Conservation (phyloP, 257 asterid genomes). For the Galeopsis tetrahit region DNA sequence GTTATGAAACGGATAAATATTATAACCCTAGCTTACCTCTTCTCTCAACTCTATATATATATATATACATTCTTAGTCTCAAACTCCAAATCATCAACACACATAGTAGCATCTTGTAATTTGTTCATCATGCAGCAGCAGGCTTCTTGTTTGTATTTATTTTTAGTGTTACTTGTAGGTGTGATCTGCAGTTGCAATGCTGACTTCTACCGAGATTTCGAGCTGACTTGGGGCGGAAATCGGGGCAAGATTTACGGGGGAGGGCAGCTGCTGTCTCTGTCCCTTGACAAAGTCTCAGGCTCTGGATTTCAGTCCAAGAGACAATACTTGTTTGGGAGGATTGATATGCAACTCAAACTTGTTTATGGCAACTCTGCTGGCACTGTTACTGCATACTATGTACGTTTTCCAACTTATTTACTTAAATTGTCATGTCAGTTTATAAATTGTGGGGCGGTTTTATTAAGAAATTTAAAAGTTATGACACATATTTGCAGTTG, state of each 20-base stretch:
- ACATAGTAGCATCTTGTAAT: too few relatives aligned
- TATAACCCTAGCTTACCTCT: neutral
- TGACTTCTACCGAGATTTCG: conserved; percentile 53
- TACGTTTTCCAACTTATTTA: conserved; percentile 15
- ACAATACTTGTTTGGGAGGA: conserved; percentile 62
- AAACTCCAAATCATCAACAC: conserved; percentile 36
- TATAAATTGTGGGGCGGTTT: too few relatives aligned
- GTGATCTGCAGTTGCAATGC: conserved; percentile 35
- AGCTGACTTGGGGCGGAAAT: conserved; percentile 56
- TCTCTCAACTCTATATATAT: conserved; percentile 25
- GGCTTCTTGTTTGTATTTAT: conserved; percentile 34
- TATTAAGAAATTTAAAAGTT: too few relatives aligned
- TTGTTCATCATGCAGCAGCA: too few relatives aligned
- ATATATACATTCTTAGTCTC: conserved; percentile 4
- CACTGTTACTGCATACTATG: conserved; percentile 72
- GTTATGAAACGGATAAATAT: too few relatives aligned
- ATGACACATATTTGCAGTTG: conserved; percentile 44
- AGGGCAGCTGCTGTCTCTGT: conserved; percentile 61
- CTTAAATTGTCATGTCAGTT: too few relatives aligned
- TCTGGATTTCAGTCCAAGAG: conserved; percentile 67
- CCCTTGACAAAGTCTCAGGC: conserved; percentile 61
- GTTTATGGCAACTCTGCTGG: conserved; percentile 76
- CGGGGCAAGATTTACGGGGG: conserved; percentile 54
- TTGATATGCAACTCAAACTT: conserved; percentile 73
- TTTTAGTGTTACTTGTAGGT: conserved; percentile 21